A percentile compares a stretch with the other conserved stretches of the same genome.
phyloP scores from a whole-genome alignment of 805 yeast genomes.

The Starmerella geochares region DNA sequence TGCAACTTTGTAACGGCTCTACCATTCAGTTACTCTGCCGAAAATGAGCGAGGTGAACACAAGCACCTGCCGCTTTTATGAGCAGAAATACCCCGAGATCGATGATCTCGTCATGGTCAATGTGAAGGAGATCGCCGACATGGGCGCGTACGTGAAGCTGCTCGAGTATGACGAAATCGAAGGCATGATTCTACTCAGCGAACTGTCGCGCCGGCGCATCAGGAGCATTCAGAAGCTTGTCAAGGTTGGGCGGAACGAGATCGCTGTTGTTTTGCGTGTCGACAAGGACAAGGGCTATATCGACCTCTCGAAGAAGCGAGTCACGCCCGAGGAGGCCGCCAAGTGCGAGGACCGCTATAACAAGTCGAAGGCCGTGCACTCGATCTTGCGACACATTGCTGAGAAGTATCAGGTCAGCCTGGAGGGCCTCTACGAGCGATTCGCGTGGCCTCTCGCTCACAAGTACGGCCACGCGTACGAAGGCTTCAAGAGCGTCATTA shows the following conservation, averaged over 20 bases:
- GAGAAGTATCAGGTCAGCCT: constrained; percentile 85
- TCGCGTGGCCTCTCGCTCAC: constrained; percentile 96
- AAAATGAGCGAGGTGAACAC: constrained; percentile 31
- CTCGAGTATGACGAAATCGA: constrained; percentile 96
- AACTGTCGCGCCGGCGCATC: constrained; percentile 96
- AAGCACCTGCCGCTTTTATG: constrained; percentile 91
- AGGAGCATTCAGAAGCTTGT: constrained; percentile 94
- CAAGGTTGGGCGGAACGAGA: constrained; percentile 97
- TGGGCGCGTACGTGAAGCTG: constrained; percentile 95
- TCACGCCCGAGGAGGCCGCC: constrained; percentile 91
- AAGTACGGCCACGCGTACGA: constrained; percentile 96
- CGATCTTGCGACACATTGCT: constrained; percentile 96
- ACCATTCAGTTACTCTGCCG: not conserved
- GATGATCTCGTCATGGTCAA: constrained; percentile 99
- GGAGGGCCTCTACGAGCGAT: constrained; percentile 72
- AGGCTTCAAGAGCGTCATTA: constrained; percentile 91
- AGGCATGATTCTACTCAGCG: constrained; percentile 94
- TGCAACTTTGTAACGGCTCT: not conserved
- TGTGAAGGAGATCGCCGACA: constrained; percentile 82
- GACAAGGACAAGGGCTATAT: constrained; percentile 98
- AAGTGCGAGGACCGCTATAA: constrained; percentile 96
- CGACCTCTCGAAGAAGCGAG: constrained; percentile 95
- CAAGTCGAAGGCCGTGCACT: constrained; percentile 94
- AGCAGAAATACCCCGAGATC: constrained; percentile 96
- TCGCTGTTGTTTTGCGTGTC: constrained; percentile 93